Percentiles rank a stretch among this genome's conserved stretches.
Conservation (phyloP, 2,329 filamentous ascomycete genomes). For the Sporothrix humicola region DNA sequence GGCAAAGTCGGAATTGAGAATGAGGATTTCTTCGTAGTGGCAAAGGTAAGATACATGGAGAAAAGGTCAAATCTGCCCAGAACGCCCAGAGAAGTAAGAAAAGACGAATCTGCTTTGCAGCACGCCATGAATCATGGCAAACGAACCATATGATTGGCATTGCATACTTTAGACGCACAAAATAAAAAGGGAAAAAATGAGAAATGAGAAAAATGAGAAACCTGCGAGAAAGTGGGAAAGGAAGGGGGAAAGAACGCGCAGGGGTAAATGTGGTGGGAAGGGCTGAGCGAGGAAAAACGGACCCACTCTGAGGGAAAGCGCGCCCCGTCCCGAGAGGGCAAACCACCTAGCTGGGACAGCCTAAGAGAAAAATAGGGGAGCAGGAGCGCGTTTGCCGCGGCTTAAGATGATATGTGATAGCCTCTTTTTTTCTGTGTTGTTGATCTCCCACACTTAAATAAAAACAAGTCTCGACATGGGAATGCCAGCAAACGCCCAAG, state of each 20-base stretch:
- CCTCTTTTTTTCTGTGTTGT: background rate
- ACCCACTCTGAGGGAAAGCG: slow-evolving; percentile 15
- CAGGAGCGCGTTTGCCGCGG: background rate
- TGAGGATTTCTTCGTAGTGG: background rate
- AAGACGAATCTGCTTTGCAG: background rate
- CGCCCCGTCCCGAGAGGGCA: slow-evolving; percentile 25
- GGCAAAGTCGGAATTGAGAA: background rate
- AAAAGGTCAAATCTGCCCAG: background rate
- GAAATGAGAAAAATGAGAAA: background rate
- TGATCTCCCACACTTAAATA: slow-evolving; percentile 16
- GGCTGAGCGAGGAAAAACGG: background rate
- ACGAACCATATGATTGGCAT: background rate
- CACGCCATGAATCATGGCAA: background rate
- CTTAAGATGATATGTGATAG: slow-evolving; percentile 15
- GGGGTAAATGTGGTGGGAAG: background rate
- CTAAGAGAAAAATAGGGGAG: background rate
- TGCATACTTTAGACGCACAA: background rate
- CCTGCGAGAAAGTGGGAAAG: background rate
- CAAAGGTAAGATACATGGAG: background rate
- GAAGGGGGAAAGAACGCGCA: background rate
- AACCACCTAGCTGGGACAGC: slow-evolving; percentile 24
- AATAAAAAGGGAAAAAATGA: background rate
- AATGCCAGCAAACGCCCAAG: background rate
- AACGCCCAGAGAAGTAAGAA: background rate
- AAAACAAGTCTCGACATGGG: background rate